Evolutionary conservation across 495 filamentous ascomycete species (phyloP), one percentile per base, ranked within the genome.

Genomic region (Cladorrhinum samala): DNA sequence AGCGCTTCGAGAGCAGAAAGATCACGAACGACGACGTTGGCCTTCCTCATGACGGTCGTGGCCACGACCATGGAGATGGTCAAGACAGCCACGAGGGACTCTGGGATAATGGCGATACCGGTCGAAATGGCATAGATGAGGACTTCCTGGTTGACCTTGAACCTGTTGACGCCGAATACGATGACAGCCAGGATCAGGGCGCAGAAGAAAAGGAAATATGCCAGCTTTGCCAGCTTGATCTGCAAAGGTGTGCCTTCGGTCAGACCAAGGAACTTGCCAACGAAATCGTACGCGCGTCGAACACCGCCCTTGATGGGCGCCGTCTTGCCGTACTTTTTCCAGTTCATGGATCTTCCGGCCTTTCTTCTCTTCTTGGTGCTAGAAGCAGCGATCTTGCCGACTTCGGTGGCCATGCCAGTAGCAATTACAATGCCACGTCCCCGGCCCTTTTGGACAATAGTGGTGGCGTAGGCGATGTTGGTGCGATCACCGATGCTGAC

Each of bases 361-460:
- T 85, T 85, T 52, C 80, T 72, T 24, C 74, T 65, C 61, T 80
- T 84, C 58, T 79, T 82, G 46, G 64, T 61, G 48, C 83, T 79
- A n/a, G 81, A 78, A 47, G 74, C 77, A 9, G 88, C 88, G 63
- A 93, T 93, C 62, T 81, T 89, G n/a, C 88, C 88, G 42, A 94
- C 86, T 66, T 91, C 86, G 1, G 88, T 94, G 49, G 74, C 63
- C 88, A 92, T 92, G 9, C 86, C 88, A n/a, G 83, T 87, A 47
- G 71, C 75, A 21, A 81, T 75, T 27, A 85, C 83, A 53, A 88
- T 78, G 37, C 85, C 85, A 37, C 76, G 73, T 25, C 77, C 85
- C 51, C 84, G 83, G 27, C 85, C 84, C 66, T 85, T 86, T 33
- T 76, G 81, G 42, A 88, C 80, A 5, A 78, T 79, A 17, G 83